Base-by-base conservation (phyloP, 805 yeast species). In the Lipomyces starkeyi region DNA sequence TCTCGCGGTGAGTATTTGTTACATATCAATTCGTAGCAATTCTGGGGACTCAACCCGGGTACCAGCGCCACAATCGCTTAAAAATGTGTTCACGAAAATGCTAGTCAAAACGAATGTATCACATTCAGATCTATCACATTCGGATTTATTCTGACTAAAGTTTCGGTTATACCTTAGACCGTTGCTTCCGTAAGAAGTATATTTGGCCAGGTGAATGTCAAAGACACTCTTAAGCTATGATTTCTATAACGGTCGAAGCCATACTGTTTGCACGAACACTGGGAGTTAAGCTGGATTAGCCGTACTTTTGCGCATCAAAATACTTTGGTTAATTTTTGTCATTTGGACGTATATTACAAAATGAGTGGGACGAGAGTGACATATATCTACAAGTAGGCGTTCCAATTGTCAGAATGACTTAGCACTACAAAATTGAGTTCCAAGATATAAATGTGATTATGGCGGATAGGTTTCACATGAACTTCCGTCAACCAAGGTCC, bases 41-140 rank as follows among this genome's bases (percentile, higher is more conserved):
- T 9, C 43, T 37, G 43, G 43, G 43, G n/a, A 37, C 14, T 37
- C 43, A 37, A 2, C 17, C n/a, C 17, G n/a, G 40, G 43, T 37
- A 37, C 1, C 17, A 13, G 43, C 43, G 17, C 43, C 43, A 17
- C 43, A 13, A 6, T 37, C 43, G 43, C 43, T 13, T 4, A 9
- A 9, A 13, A 37, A 37, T 35, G 14, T 35, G 40, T 35, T 54
- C 59, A 14, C 59, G 37, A n/a, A 29, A 29, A 40, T 35, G 54
- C 43, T 54, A n/a, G 37, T 11, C 25, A 29, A 43, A 43, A 56
- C 22, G 20, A 59, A 17, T 49, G 60, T 57, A 54, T 43, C 22
- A 56, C 29, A 43, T 62, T 62, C 22, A 25, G 58, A 56, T 62
- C 61, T 53, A 59, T 58, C 11, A 61, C 52, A 22, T 61, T 49